phyloP scores from a whole-genome alignment of 805 yeast genomes.

The Tetrapisispora arboricola region DNA sequence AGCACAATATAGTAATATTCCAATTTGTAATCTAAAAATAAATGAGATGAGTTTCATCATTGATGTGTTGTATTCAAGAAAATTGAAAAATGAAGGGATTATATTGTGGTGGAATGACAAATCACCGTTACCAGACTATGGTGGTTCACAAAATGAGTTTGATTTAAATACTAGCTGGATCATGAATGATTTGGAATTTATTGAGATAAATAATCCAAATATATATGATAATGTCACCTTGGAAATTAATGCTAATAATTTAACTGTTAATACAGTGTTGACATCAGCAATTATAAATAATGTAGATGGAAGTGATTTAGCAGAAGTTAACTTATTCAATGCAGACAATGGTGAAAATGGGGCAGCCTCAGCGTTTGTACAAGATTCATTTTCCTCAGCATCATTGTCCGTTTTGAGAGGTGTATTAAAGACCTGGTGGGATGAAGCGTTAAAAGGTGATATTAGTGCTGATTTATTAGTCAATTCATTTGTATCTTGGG shows the following conservation, averaged over 20 bases:
- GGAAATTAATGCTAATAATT: constrained; percentile 68
- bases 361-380: constrained; percentile 39
- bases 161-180: constrained; percentile 31
- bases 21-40: constrained; percentile 74
- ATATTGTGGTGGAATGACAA: constrained; percentile 91
- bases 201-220: constrained; percentile 67
- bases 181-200: constrained; percentile 54
- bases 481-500: constrained; percentile 77
- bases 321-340: constrained; percentile 35
- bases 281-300: constrained; percentile 78
- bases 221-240: constrained; percentile 67
- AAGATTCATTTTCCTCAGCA: constrained; percentile 71
- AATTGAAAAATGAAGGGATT: constrained; percentile 50
- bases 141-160: constrained; percentile 64
- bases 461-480: constrained; percentile 74
- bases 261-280: constrained; percentile 76
- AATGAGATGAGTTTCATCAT: constrained; percentile 70
- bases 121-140: constrained; percentile 66
- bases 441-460: constrained; percentile 61
- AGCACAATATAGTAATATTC: constrained; percentile 68
- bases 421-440: constrained; percentile 90
- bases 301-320: constrained; percentile 75
- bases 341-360: constrained; percentile 13
- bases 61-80: constrained; percentile 80
- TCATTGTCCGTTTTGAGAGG: constrained; percentile 61